Evolutionary conservation across 108 stramenopile species (phyloP).

Genomic region (Stephanodiscus minutulus): DNA sequence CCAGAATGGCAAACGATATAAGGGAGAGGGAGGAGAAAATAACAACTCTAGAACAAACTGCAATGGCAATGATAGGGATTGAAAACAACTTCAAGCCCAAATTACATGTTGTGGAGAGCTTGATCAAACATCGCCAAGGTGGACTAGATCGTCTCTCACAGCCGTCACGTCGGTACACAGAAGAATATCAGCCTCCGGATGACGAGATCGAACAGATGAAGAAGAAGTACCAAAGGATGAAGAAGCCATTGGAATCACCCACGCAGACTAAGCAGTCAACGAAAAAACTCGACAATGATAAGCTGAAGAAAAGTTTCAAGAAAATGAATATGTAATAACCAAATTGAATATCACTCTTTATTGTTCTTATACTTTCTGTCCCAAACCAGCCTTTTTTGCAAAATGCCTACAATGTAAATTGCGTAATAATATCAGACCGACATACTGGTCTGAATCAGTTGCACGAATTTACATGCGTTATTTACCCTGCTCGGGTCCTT

Average conservation of each 20-base stretch:
- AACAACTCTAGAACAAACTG: conserved; percentile 9
- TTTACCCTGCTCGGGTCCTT: neutral
- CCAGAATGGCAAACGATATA: conserved; percentile 22
- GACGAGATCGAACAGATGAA: conserved; percentile 4
- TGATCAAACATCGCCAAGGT: neutral
- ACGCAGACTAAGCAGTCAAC: neutral
- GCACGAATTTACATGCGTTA: neutral
- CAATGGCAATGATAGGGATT: conserved; percentile 2
- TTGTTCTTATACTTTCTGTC: neutral
- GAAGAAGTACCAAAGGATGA: neutral
- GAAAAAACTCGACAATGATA: neutral
- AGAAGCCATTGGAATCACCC: neutral
- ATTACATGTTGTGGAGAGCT: neutral
- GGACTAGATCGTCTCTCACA: neutral
- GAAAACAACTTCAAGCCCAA: conserved; percentile 15
- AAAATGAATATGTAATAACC: neutral
- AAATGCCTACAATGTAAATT: neutral
- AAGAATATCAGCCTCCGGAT: conserved; percentile 1
- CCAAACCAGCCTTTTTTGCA: neutral
- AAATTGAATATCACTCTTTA: neutral
- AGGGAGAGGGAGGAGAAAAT: conserved; percentile 11
- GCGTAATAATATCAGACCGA: neutral
- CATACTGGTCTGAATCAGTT: too few species aligned
- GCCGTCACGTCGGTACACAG: conserved; percentile 1
- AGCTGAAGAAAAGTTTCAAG: conserved; percentile 12